Conservation (phyloP, 805 yeast genomes). For the Cyberlindnera bimundalis region DNA sequence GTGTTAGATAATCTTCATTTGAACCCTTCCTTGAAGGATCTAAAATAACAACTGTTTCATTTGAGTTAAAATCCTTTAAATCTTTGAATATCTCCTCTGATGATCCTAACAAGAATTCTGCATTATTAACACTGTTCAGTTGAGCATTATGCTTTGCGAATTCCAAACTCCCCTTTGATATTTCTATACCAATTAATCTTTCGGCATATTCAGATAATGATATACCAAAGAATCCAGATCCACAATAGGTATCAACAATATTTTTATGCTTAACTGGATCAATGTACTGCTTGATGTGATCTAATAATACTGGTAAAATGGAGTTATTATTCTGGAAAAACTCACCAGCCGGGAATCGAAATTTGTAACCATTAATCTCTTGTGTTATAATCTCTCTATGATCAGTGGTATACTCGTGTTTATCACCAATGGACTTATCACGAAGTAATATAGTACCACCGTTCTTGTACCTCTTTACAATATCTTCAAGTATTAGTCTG, state of each 20-base stretch:
- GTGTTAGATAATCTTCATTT: constrained; percentile 77
- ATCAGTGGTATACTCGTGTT: constrained; percentile 63
- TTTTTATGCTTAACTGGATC: constrained; percentile 45
- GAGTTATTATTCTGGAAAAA: constrained; percentile 63
- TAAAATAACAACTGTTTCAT: constrained; percentile 80
- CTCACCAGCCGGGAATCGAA: constrained; percentile 92
- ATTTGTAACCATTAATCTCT: constrained; percentile 61
- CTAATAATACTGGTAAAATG: constrained; percentile 80
- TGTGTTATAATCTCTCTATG: constrained; percentile 75
- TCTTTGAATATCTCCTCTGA: constrained; percentile 85
- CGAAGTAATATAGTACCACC: constrained; percentile 89
- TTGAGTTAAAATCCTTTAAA: constrained; percentile 44
- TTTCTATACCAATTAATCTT: constrained; percentile 86
- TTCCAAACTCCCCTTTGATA: constrained; percentile 82
- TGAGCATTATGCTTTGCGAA: constrained; percentile 81
- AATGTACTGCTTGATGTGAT: constrained; percentile 68
- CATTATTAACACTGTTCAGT: constrained; percentile 65
- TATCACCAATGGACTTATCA: constrained; percentile 53
- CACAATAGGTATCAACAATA: constrained; percentile 95
- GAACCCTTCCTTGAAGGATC: constrained; percentile 99
- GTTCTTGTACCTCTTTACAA: constrained; percentile 46
- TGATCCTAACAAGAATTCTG: constrained; percentile 80
- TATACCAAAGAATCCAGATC: constrained; percentile 88
- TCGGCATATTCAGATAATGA: constrained; percentile 73
- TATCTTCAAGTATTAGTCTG: constrained; percentile 47